Evolutionary conservation across 768 basidiomycete genomes (phyloP).

Genomic region (Pisolithus marmoratus): DNA sequence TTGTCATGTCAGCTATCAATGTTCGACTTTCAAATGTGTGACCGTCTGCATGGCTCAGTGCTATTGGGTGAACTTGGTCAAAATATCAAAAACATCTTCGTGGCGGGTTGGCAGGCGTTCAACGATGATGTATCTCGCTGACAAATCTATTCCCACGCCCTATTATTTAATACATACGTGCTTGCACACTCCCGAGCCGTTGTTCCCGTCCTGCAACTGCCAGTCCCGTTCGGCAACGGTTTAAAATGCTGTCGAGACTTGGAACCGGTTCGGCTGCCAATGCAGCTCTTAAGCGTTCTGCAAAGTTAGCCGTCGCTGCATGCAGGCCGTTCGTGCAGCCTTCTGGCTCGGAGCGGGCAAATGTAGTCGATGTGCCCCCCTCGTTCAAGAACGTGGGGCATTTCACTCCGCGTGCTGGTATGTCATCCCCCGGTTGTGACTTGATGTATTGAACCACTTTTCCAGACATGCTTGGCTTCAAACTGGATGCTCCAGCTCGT

Average conservation of each 20-base stretch:
- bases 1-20: too few relatives aligned
- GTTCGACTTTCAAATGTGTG: too few relatives aligned
- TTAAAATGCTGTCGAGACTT: constrained; percentile 53
- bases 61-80: too few relatives aligned
- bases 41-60: too few relatives aligned
- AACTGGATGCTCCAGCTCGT: constrained; percentile 57
- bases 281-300: constrained; percentile 18
- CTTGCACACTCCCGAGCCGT: neutral
- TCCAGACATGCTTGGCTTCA: constrained; percentile 86
- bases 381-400: constrained; percentile 64
- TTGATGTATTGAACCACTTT: neutral
- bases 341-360: constrained; percentile 76
- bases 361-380: constrained; percentile 75
- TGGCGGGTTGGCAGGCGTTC: too few relatives aligned
- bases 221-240: neutral
- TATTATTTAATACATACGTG: too few relatives aligned
- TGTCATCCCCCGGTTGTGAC: constrained; percentile 7
- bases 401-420: constrained; percentile 68
- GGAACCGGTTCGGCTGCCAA: constrained; percentile 34
- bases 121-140: too few relatives aligned
- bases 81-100: too few relatives aligned
- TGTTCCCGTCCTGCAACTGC: constrained; percentile 1
- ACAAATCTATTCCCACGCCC: too few relatives aligned
- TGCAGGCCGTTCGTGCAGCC: constrained; percentile 72
- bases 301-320: constrained; percentile 17